Evolutionary conservation across 108 stramenopile genomes (phyloP).

Genomic region (Chaetoceros tenuissimus): DNA sequence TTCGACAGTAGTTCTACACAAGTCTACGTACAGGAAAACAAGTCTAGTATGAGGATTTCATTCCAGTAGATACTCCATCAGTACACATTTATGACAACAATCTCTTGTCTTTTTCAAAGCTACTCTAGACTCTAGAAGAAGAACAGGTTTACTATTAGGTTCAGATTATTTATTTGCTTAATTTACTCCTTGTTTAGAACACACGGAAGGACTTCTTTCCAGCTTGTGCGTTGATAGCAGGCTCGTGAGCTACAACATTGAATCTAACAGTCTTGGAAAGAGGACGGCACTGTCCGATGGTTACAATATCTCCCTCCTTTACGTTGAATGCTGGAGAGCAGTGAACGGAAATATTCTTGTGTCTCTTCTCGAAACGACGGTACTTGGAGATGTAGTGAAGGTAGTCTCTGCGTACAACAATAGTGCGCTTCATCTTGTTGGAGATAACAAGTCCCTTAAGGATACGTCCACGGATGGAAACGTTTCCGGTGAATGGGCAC

Average conservation of each 20-base stretch:
- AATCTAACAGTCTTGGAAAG: slow-evolving; percentile 99
- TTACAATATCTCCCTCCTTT: slow-evolving; percentile 99
- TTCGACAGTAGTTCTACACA: too few species aligned
- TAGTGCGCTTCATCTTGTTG: slow-evolving; percentile 99
- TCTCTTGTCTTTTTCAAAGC: too few species aligned
- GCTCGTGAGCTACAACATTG: slow-evolving; percentile 84
- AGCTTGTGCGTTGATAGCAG: slow-evolving; percentile 52
- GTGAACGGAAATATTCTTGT: slow-evolving; percentile 99
- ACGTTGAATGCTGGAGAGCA: slow-evolving; percentile 96
- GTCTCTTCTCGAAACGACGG: slow-evolving; percentile 99
- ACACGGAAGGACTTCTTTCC: slow-evolving; percentile 89
- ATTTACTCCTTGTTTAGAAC: slow-evolving; percentile 45
- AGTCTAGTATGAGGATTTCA: too few species aligned
- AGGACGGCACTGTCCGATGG: slow-evolving; percentile 99
- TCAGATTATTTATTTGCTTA: slow-evolving; percentile 7
- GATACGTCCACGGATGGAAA: slow-evolving; percentile 96
- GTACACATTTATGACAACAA: too few species aligned
- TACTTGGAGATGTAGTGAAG: slow-evolving; percentile 98
- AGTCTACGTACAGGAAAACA: too few species aligned
- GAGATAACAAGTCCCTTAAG: slow-evolving; percentile 97
- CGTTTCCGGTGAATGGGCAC: slow-evolving; percentile 99
- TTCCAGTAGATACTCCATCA: too few species aligned
- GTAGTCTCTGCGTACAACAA: slow-evolving; percentile 99
- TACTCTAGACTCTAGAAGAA: too few species aligned
- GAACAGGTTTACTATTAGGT: too few species aligned